Conservation (phyloP, 495 filamentous ascomycete genomes). For the Penicillium angulare region DNA sequence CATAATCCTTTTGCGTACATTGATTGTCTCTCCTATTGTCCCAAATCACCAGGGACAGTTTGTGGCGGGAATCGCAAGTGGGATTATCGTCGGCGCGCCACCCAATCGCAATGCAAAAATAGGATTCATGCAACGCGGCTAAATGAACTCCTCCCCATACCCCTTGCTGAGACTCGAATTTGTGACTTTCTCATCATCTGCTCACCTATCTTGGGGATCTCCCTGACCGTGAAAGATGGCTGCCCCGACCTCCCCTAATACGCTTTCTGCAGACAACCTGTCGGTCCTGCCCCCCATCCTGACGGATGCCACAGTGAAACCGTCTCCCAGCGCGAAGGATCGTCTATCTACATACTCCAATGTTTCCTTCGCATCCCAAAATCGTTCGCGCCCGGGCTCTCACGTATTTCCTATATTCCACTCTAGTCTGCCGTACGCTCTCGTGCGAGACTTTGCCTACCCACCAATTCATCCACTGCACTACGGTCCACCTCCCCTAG, state of each 20-base stretch:
- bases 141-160: constrained; percentile 24
- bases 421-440: constrained; percentile 82
- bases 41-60: not conserved
- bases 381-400: constrained; percentile 69
- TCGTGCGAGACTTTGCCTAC: constrained; percentile 96
- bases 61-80: constrained; percentile 14
- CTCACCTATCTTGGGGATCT: constrained; percentile 10
- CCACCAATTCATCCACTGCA: constrained; percentile 77
- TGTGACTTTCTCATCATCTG: constrained; percentile 11
- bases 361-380: constrained; percentile 54
- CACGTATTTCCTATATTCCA: constrained; percentile 80
- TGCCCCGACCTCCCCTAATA: constrained; percentile 51
- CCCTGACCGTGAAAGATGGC: constrained; percentile 50
- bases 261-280: constrained; percentile 30
- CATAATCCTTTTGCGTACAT: not conserved
- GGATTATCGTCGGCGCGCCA: constrained; percentile 22
- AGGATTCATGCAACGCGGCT: constrained; percentile 28
- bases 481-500: constrained; percentile 81
- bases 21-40: not conserved
- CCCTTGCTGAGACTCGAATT: constrained; percentile 21
- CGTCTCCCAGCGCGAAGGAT: constrained; percentile 70
- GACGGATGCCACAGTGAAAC: constrained; percentile 37
- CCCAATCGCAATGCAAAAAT: constrained; percentile 43
- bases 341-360: constrained; percentile 68
- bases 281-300: constrained; percentile 44